Evolutionary conservation across 768 basidiomycete species (phyloP), one percentile per base, ranked within the genome.

Genomic region (Leccinum ochraceum): DNA sequence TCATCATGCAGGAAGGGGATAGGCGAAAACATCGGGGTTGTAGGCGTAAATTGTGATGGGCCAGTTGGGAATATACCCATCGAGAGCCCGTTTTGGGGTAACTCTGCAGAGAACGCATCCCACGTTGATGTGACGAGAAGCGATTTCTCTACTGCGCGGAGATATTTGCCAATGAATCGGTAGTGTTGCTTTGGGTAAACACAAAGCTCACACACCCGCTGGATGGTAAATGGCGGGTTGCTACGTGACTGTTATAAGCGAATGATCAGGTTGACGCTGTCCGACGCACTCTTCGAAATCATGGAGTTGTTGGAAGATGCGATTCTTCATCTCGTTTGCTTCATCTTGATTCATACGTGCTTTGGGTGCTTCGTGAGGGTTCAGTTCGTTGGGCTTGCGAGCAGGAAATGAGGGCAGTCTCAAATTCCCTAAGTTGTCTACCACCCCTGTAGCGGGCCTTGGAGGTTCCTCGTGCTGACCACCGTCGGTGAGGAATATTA

Each of bases 1-100:
- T 93, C 91, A 54, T 88, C 85, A 67, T 94, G 92, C 26, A 93
- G 77, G 81, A 94, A 94, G 6, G 92, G 85, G 60, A 94, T 94
- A 4, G 92, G 92, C 3, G 90, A 91, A 75, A 94, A 94, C 56
- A 94, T 78, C 4, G 92, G 92, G 11, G 92, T 94, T 51, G 84
- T 79, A 1, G 92, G 90, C 46, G 79, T 79, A 30, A 86, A 84
- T 58, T 82, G 80, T 13, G 79, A 76, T 16, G 80, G 75, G 44
- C 80, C 78, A 22, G 82, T 73, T 17, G 81, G 72, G 50, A 83
- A 76, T 58, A 71, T 55, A 46, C 63, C 62, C 34, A 66, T 61
- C 11, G 63, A 65, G 54, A 67, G 51, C 24, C 78, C 61, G 67
- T 80, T 67, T 37, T 61, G 66, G 2, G 66, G 57, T 75, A 71